phyloP scores from a whole-genome alignment of 1,284 basidiomycete species.

The Leucoagaricus sp. region DNA sequence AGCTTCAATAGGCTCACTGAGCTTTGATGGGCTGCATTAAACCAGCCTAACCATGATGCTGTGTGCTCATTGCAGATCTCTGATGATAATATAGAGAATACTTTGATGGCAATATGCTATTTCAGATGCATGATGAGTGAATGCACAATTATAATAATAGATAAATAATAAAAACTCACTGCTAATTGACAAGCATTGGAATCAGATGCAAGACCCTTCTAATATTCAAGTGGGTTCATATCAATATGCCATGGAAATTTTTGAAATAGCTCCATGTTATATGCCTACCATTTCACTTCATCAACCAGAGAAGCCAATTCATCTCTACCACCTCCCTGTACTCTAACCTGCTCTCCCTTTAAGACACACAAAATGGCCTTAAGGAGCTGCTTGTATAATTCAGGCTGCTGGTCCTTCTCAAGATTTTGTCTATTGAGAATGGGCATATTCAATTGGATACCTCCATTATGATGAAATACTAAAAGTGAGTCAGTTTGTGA shows the following conservation, averaged over 20 bases:
- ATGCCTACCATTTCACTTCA: slow-evolving; percentile 21
- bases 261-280: slow-evolving; percentile 21
- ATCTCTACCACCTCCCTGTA: neutral
- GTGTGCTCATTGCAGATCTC: slow-evolving; percentile 30
- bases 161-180: slow-evolving; percentile 14
- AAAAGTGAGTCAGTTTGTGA: neutral
- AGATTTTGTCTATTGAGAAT: neutral
- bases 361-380: neutral
- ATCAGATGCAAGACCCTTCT: slow-evolving; percentile 19
- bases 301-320: slow-evolving; percentile 5
- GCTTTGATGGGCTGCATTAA: slow-evolving; percentile 26
- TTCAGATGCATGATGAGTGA: slow-evolving; percentile 13
- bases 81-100: slow-evolving; percentile 28
- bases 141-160: neutral
- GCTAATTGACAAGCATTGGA: slow-evolving; percentile 22
- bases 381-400: neutral
- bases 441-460: neutral
- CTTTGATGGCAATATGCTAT: slow-evolving; percentile 23
- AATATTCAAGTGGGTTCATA: slow-evolving; percentile 23
- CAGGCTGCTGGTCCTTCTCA: neutral
- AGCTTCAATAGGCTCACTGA: slow-evolving; percentile 24
- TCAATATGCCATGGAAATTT: slow-evolving; percentile 9
- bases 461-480: neutral
- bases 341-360: neutral
- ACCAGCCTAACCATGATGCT: slow-evolving; percentile 28